phyloP scores from a whole-genome alignment of 345 rosid genomes.

The Corymbia maculata region DNA sequence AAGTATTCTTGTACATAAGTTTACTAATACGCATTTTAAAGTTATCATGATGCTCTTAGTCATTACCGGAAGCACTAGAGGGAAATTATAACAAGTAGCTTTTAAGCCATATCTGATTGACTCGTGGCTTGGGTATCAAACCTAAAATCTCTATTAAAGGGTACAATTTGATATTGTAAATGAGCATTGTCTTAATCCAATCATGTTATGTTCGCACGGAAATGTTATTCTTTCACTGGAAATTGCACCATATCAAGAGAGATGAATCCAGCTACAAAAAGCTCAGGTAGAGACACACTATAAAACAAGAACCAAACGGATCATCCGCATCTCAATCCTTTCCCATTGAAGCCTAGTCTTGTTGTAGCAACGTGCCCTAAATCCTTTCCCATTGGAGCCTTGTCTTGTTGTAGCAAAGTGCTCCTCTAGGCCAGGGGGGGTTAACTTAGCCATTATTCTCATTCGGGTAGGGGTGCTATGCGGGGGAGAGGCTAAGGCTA shows the following conservation, averaged over 20 bases:
- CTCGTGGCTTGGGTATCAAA: rapidly evolving
- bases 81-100: not conserved
- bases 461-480: not conserved
- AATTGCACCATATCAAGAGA: not conserved
- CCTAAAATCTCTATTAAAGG: not conserved
- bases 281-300: not conserved
- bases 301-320: not conserved
- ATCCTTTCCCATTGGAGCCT: too few relatives aligned
- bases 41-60: rapidly evolving
- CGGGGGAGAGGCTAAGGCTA: not conserved
- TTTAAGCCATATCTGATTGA: rapidly evolving
- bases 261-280: not conserved
- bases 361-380: too few relatives aligned
- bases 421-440: rapidly evolving
- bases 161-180: not conserved
- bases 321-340: not conserved
- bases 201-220: not conserved
- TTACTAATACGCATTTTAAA: not conserved
- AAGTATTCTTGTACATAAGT: not conserved
- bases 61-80: rapidly evolving
- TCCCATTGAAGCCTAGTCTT: too few relatives aligned
- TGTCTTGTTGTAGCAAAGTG: rapidly evolving
- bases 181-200: not conserved
- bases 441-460: not conserved
- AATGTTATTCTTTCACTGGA: not conserved